Percentiles rank a stretch among this genome's conserved stretches.
Conservation (phyloP, 1,284 basidiomycete genomes). For the Puccinia polysora region DNA sequence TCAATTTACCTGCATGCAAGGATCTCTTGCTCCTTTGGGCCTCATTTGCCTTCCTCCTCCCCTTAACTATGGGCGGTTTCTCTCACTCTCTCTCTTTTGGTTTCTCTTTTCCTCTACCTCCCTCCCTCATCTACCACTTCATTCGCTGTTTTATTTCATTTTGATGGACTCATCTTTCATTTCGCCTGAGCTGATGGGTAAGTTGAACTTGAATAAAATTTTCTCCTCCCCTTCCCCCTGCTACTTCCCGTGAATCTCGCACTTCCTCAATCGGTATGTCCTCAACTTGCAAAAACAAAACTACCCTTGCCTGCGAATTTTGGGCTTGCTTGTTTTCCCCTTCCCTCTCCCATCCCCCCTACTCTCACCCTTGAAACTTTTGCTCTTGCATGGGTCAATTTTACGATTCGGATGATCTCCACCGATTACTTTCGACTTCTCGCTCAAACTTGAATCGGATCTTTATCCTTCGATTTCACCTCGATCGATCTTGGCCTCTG, state of each 20-base stretch:
- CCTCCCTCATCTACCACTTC: not conserved
- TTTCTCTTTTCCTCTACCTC: conserved; percentile 5
- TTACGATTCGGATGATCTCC: too few species aligned
- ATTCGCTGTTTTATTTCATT: conserved; percentile 12
- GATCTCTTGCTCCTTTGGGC: not conserved
- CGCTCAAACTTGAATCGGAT: too few species aligned
- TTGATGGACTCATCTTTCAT: conserved; percentile 6
- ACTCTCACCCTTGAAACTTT: not conserved
- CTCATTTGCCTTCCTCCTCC: conserved; percentile 5
- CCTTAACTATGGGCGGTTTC: not conserved
- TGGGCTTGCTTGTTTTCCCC: not conserved
- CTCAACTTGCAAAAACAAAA: too few species aligned
- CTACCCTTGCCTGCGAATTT: too few species aligned
- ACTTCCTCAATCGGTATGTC: conserved; percentile 14
- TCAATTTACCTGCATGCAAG: not conserved
- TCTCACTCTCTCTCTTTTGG: not conserved
- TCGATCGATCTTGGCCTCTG: not conserved
- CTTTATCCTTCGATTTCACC: conserved; percentile 3
- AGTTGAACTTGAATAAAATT: conserved; percentile 41
- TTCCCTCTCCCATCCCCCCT: not conserved
- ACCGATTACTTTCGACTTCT: too few species aligned
- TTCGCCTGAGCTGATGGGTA: conserved; percentile 42
- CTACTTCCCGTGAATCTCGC: not conserved
- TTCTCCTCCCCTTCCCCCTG: conserved; percentile 5
- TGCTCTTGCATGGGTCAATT: not conserved